phyloP scores from a whole-genome alignment of 768 basidiomycete genomes.

The Suillus spraguei region DNA sequence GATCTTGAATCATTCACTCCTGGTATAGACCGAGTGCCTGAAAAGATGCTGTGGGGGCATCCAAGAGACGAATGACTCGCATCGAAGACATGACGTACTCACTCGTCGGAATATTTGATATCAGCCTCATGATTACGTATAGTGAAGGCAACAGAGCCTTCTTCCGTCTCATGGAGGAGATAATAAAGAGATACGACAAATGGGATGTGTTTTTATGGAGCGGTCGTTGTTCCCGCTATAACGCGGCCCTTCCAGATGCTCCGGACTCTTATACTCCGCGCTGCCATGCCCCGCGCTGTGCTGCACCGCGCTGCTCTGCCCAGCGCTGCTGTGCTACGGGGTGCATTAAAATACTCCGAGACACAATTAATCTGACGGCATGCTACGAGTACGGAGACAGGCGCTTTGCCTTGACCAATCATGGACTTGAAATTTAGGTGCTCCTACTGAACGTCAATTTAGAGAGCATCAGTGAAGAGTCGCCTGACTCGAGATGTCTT shows the following conservation, averaged over 20 bases:
- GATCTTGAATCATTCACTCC: constrained; percentile 13
- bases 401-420: constrained; percentile 14
- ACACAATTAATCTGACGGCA: background rate
- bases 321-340: constrained; percentile 8
- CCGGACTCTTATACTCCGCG: background rate
- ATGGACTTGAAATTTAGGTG: constrained; percentile 13
- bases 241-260: constrained; percentile 8
- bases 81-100: constrained; percentile 22
- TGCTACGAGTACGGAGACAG: constrained; percentile 9
- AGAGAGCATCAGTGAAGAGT: background rate
- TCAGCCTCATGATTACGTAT: constrained; percentile 18
- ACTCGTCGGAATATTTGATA: constrained; percentile 20
- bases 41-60: constrained; percentile 20
- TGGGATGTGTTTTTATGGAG: constrained; percentile 16
- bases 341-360: background rate
- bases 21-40: constrained; percentile 11
- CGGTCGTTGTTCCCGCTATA: constrained; percentile 12
- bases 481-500: background rate
- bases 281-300: too few relatives aligned
- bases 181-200: constrained; percentile 14
- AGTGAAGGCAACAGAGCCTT: constrained; percentile 23
- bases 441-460: background rate
- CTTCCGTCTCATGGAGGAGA: constrained; percentile 16
- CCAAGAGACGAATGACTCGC: constrained; percentile 21
- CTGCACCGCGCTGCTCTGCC: too few relatives aligned